Conservation (phyloP, 2,329 filamentous ascomycete species). For the Knufia fluminis region DNA sequence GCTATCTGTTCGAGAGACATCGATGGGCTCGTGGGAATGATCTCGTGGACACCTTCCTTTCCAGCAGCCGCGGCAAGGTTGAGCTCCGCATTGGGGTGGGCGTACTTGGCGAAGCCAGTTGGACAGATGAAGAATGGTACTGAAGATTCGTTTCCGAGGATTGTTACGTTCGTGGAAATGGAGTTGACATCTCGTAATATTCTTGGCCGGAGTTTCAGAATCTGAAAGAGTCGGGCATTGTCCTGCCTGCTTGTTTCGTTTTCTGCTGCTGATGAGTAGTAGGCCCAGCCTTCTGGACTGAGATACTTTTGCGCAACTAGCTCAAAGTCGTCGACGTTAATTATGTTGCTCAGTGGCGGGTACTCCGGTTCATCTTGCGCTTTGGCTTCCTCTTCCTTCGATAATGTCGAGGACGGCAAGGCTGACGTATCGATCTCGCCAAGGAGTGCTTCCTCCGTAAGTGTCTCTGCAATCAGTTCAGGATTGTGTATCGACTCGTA, state of each 20-base stretch:
- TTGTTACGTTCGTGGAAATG: slow-evolving; percentile 29
- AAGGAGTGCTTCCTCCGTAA: slow-evolving; percentile 4
- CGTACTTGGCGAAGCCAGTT: slow-evolving; percentile 6
- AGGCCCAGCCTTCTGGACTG: slow-evolving; percentile 27
- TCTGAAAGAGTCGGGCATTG: slow-evolving; percentile 31
- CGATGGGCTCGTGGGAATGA: slow-evolving; percentile 33
- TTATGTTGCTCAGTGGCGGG: slow-evolving; percentile 27
- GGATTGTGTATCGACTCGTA: slow-evolving; percentile 17
- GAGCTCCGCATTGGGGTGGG: slow-evolving; percentile 5
- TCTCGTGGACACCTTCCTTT: slow-evolving; percentile 6
- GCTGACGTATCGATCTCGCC: slow-evolving; percentile 11
- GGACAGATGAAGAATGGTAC: slow-evolving; percentile 32
- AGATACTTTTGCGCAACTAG: slow-evolving; percentile 26
- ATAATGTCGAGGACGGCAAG: slow-evolving; percentile 1
- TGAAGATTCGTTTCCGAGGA: slow-evolving; percentile 27
- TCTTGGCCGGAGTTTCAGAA: slow-evolving; percentile 40
- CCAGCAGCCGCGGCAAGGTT: slow-evolving; percentile 5
- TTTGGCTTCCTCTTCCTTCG: neutral
- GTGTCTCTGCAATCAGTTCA: slow-evolving; percentile 10
- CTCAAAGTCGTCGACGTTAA: slow-evolving; percentile 33
- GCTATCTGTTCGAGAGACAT: slow-evolving; percentile 8
- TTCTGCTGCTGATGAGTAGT: slow-evolving; percentile 43
- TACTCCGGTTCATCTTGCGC: slow-evolving; percentile 1
- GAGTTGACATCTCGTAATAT: slow-evolving; percentile 33
- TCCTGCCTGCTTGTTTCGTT: slow-evolving; percentile 37